Base-by-base conservation (phyloP, 306 rosid species). In the Sphenostylis stenocarpa region DNA sequence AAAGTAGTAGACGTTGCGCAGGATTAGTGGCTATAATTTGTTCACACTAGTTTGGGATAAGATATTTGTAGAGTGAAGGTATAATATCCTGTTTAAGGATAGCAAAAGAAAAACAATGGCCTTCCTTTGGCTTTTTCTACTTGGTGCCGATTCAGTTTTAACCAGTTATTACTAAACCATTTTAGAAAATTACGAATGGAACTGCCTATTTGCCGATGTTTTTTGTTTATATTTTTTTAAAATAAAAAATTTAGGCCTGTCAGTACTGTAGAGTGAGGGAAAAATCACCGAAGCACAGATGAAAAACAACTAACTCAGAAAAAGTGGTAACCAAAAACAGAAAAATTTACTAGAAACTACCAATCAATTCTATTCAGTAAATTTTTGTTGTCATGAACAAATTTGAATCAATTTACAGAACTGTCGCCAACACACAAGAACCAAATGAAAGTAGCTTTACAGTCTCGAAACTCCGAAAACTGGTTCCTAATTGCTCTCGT, bases 1-100 rank as follows among this genome's bases (percentile, higher is more conserved):
- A 48, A 39, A 63, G 45, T 41, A 56, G 17, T 44, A 8, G 10
- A 49, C 41, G 5, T 17, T 70, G 45, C 28, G 53, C 39, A 51
- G 31, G 21, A 53, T 85, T 23, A 53, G 75, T 85, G 88, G 84
- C 58, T 71, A 16, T 21, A 17, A 70, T 34, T 77, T 80, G 70
- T 73, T 48, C 15, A 7, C 79, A 68, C 31, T 47, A 21, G 65
- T 77, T 79, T 79, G 5, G 71, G 84, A 85, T 77, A 80, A 83
- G 84, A 82, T 81, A 44, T 47, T 75, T 78, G 51, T 48, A 65
- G 29, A 63, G 68, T 19, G 20, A 67, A 81, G 7, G 12, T 45
- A 53, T 64, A 75, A 39, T 81, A 45, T 71, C 80, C 41, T 61
- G 56, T 74, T 52, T 38, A 24, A 43, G 29, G 28, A 26, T 26